A percentile compares a stretch with the other conserved stretches of the same genome.
Evolutionary conservation across 208 protist genomes (phyloP).

Genomic region (Crithidia fasciculata): DNA sequence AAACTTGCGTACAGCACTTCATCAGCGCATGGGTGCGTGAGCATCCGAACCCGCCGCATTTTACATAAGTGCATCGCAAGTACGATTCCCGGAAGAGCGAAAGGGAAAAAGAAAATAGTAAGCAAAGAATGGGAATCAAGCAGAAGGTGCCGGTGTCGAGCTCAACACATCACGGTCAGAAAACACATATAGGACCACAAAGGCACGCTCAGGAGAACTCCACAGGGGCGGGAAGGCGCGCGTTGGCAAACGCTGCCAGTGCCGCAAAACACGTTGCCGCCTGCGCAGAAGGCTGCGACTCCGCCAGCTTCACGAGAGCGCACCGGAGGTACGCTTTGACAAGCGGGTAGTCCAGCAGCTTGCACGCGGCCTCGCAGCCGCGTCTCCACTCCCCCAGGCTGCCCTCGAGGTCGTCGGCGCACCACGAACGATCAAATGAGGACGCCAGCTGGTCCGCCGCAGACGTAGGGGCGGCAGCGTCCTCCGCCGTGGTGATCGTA

Average conservation of each 20-base stretch:
- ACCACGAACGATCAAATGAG: slow-evolving; percentile 13
- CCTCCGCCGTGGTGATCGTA: not conserved
- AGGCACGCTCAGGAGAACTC: slow-evolving; percentile 21
- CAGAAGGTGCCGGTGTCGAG: too few relatives aligned
- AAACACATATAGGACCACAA: too few relatives aligned
- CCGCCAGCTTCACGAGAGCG: slow-evolving; percentile 35
- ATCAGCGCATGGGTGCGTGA: too few relatives aligned
- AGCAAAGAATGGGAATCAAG: too few relatives aligned
- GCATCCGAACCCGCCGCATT: too few relatives aligned
- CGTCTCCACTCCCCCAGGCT: slow-evolving; percentile 41
- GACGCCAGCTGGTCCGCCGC: slow-evolving; percentile 1
- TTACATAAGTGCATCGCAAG: too few relatives aligned
- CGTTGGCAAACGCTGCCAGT: slow-evolving; percentile 22
- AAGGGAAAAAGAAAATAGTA: too few relatives aligned
- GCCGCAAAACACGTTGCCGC: slow-evolving; percentile 21
- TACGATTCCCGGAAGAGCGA: too few relatives aligned
- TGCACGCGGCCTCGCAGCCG: slow-evolving; percentile 35
- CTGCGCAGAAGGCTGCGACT: not conserved
- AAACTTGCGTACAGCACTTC: too few relatives aligned
- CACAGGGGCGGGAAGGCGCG: slow-evolving; percentile 22
- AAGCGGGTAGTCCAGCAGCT: slow-evolving; percentile 47
- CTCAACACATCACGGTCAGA: too few relatives aligned
- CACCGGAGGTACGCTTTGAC: slow-evolving; percentile 66
- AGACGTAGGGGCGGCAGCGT: not conserved
- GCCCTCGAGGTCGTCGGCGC: slow-evolving; percentile 3